Evolutionary conservation across 2,329 filamentous ascomycete species (phyloP), one percentile per base, ranked within the genome.

Genomic region (Pyricularia sp.): DNA sequence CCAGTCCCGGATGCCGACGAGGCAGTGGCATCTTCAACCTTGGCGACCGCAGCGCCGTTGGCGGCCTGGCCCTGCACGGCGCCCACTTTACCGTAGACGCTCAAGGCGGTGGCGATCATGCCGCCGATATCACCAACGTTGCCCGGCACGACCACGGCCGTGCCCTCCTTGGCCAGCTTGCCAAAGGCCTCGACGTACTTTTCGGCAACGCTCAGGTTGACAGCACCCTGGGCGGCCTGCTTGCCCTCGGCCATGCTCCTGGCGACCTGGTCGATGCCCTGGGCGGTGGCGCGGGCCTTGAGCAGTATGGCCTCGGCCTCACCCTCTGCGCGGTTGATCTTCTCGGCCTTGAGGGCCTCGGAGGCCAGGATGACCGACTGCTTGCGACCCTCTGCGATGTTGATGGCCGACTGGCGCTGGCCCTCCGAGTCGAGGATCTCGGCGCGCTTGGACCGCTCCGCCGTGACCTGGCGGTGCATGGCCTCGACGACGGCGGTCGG

Each of bases 391-490:
- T 99, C 94, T 65, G 94, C 94, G 70, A 99, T 97, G 77, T 99
- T 99, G 84, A 99, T 99, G 53, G 94, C 94, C 72, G 88, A 93
- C 79, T 99, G 94, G 68, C 94, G 84, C 78, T 99, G 94, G 78
- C 94, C 94, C 74, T 99, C 94, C 0, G 91, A 96, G 66, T 99
- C 94, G 62, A 99, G 82, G 71, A 99, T 99, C 79, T 99, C 94
- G 65, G 94, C 94, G 68, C 94, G 89, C 84, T 99, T 99, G 72
- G 90, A 96, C 57, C 94, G 89, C 80, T 99, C 94, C 22, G 94
- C 94, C 0, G 94, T 97, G 63, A 99, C 94, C 76, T 97, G 93
- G 68, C 94, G 86, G 80, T 99, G 94, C 94, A 99, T 99, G 72
- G 94, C 94, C 72, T 93, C 91, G 67, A 97, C 93, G 13, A 99